phyloP scores from a whole-genome alignment of 140 eudicot genomes.

The Cichorium intybus region DNA sequence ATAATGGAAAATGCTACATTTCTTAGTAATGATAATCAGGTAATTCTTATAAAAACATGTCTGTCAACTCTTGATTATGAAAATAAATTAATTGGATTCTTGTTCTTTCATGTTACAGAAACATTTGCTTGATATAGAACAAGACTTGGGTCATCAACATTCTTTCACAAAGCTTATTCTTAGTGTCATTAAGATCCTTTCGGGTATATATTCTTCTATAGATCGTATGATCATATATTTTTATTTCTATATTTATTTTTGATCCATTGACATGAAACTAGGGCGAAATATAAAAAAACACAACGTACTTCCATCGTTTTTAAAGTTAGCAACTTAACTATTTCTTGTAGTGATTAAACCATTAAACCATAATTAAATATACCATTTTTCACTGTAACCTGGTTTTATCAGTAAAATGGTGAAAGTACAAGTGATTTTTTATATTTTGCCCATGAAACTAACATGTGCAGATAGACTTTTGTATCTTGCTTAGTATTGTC shows the following conservation, averaged over 20 bases:
- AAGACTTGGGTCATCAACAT: constrained; percentile 42
- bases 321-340: too few relatives aligned
- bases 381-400: too few relatives aligned
- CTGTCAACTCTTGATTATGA: constrained; percentile 3
- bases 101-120: constrained; percentile 41
- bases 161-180: constrained; percentile 66
- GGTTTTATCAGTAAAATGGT: too few relatives aligned
- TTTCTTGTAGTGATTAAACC: too few relatives aligned
- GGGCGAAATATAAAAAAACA: background rate
- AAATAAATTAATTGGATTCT: constrained; percentile 10
- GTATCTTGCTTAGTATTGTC: background rate
- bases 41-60: constrained; percentile 12
- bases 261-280: too few relatives aligned
- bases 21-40: constrained; percentile 90
- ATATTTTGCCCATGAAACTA: background rate
- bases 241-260: background rate
- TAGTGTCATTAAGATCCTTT: constrained; percentile 75
- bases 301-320: background rate
- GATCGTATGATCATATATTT: background rate
- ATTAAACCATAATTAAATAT: too few relatives aligned
- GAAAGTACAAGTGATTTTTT: too few relatives aligned
- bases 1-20: constrained; percentile 92
- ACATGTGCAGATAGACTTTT: background rate
- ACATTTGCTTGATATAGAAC: constrained; percentile 81
- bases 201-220: constrained; percentile 51